A percentile compares a stretch with the other conserved stretches of the same genome.
Evolutionary conservation across 2,329 filamentous ascomycete genomes (phyloP).

Genomic region (Sphaerulina populicola): DNA sequence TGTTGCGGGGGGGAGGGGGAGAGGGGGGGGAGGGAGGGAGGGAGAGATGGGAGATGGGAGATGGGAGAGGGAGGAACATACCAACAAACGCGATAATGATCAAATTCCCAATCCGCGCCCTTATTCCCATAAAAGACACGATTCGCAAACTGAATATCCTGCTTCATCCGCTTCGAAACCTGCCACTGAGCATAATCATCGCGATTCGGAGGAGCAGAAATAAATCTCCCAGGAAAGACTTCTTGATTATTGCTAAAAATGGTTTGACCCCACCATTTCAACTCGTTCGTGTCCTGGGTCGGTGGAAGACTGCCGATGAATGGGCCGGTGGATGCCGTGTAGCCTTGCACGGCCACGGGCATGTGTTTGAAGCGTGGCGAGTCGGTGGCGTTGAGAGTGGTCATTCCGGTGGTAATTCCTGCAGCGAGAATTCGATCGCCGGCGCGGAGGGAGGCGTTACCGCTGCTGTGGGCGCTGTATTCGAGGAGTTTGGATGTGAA

Average conservation of each 20-base stretch:
- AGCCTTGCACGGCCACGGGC: constrained; percentile 42
- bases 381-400: constrained; percentile 35
- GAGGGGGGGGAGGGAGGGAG: too few species aligned
- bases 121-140: constrained; percentile 53
- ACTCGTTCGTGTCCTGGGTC: constrained; percentile 36
- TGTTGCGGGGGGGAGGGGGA: too few species aligned
- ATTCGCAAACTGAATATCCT: constrained; percentile 52
- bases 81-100: constrained; percentile 60
- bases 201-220: constrained; percentile 51
- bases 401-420: constrained; percentile 46
- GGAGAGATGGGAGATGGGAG: too few species aligned
- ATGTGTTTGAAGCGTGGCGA: constrained; percentile 35
- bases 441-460: constrained; percentile 43
- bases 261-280: constrained; percentile 56
- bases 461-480: constrained; percentile 43
- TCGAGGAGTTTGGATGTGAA: constrained; percentile 40
- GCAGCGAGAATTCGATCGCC: constrained; percentile 50
- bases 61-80: too few species aligned
- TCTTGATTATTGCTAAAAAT: constrained; percentile 52
- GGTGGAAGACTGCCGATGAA: constrained; percentile 53
- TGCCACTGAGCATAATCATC: constrained; percentile 57
- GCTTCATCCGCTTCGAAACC: constrained; percentile 47
- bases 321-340: constrained; percentile 33
- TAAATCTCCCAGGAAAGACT: constrained; percentile 44
- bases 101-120: constrained; percentile 50